phyloP scores from a whole-genome alignment of 208 protist genomes.

The Wallacemonas sp. region DNA sequence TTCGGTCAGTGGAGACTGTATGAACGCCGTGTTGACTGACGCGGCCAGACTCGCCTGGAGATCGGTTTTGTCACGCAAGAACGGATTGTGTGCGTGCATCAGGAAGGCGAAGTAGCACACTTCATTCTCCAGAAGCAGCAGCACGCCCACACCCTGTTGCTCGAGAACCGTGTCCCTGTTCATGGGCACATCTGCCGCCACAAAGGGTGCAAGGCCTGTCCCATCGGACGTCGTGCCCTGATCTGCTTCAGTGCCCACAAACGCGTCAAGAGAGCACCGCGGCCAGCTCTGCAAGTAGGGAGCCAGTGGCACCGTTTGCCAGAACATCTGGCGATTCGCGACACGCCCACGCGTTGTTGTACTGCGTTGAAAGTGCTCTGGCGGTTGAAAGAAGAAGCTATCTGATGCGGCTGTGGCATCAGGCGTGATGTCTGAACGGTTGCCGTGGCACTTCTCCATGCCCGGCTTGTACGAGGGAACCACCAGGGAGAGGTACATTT shows the following conservation, averaged over 20 bases:
- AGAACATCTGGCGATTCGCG: conserved; percentile 3
- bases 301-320: not conserved
- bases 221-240: too few relatives aligned
- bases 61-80: not conserved
- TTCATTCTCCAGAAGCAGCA: conserved; percentile 29
- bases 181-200: not conserved
- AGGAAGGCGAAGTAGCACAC: conserved; percentile 40
- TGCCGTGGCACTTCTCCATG: not conserved
- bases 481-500: not conserved
- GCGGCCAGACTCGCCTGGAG: not conserved
- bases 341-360: not conserved
- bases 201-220: too few relatives aligned
- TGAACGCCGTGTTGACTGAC: not conserved
- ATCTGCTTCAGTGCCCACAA: too few relatives aligned
- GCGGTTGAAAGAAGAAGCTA: not conserved
- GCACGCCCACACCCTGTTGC: conserved; percentile 24
- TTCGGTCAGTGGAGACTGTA: not conserved
- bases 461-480: not conserved
- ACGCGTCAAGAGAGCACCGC: not conserved
- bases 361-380: not conserved
- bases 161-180: not conserved
- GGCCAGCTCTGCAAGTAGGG: not conserved
- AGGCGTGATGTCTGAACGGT: not conserved
- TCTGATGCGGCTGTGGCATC: not conserved
- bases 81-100: conserved; percentile 22